phyloP scores from a whole-genome alignment of 2,329 filamentous ascomycete species.

The Myriosclerotinia curreyana region DNA sequence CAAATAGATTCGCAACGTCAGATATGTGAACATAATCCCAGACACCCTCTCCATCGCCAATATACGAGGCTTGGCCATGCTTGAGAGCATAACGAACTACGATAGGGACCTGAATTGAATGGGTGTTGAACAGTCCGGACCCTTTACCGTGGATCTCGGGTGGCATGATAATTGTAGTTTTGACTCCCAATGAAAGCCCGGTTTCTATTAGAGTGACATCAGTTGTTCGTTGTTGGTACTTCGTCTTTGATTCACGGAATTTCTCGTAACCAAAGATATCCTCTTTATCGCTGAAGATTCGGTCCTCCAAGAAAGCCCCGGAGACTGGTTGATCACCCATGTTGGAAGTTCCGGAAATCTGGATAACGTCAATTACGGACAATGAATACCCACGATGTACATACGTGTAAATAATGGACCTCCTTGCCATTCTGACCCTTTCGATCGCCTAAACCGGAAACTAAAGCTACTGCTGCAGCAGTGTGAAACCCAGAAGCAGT shows the following conservation, averaged over 20 bases:
- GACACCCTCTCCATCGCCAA: constrained; percentile 41
- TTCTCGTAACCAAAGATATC: constrained; percentile 45
- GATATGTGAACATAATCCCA: constrained; percentile 47
- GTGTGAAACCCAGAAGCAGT: constrained; percentile 43
- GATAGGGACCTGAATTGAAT: constrained; percentile 42
- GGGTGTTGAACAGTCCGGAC: constrained; percentile 43
- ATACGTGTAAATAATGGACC: constrained; percentile 44
- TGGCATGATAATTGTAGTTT: constrained; percentile 47
- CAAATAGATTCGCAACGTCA: constrained; percentile 45
- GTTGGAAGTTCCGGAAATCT: constrained; percentile 46
- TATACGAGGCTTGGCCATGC: constrained; percentile 34
- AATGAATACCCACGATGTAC: neutral
- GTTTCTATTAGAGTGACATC: constrained; percentile 45
- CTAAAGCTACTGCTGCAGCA: constrained; percentile 42
- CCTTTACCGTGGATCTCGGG: constrained; percentile 49
- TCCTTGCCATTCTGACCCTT: constrained; percentile 40
- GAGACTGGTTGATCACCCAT: constrained; percentile 44
- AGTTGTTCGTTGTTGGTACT: constrained; percentile 46
- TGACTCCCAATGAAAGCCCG: constrained; percentile 43
- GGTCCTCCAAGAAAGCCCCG: constrained; percentile 33
- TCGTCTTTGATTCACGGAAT: constrained; percentile 39
- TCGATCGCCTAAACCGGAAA: constrained; percentile 44
- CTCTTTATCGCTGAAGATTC: constrained; percentile 45
- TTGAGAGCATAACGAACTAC: constrained; percentile 38
- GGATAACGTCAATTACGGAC: neutral